Evolutionary conservation across 2,329 filamentous ascomycete species (phyloP), one percentile per base, ranked within the genome.

Genomic region (Colletotrichum gigasporum): DNA sequence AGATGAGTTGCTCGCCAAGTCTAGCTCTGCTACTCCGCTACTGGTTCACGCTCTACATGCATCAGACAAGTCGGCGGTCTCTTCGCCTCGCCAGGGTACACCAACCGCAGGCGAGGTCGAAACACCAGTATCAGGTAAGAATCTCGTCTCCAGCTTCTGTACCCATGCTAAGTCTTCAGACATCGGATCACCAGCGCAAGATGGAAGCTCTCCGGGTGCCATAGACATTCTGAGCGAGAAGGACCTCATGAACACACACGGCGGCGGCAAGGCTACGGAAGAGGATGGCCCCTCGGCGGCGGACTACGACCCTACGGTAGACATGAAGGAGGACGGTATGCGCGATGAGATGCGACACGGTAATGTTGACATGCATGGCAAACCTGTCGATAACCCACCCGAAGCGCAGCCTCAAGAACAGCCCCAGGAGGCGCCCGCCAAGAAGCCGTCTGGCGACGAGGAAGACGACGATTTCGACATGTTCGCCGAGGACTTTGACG

Each of bases 271-370:
- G 50, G 66, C 67, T 14, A 68, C 73, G 10, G 81, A 83, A 2
- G 85, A 87, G 67, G 91, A 96, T 71, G 93, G 91, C 6, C 91
- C 92, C 5, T 97, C 94, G n/a, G 94, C 94, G 45, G 94, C 93
- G 63, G 93, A 97, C 76, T 97, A 97, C 74, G 93, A 97, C 73
- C 94, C 94, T 1, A 96, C 90, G 1, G 83, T 90, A 69, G 94
- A 97, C 73, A 96, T 95, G 91, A 85, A 91, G 74, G 92, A 96
- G 75, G 94, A 97, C 70, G 88, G 89, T 71, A 84, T 88, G 63
- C 88, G 90, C 60, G 88, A 92, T 71, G 89, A 90, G 68, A 83
- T 88, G 70, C 86, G 89, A 63, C 83, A 88, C 65, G 84, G 84
- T 53, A 85, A 87, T 60, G 82, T 80, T 32, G 78, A 79, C n/a